phyloP scores from a whole-genome alignment of 208 protist genomes.

The Trypanosoma mega region DNA sequence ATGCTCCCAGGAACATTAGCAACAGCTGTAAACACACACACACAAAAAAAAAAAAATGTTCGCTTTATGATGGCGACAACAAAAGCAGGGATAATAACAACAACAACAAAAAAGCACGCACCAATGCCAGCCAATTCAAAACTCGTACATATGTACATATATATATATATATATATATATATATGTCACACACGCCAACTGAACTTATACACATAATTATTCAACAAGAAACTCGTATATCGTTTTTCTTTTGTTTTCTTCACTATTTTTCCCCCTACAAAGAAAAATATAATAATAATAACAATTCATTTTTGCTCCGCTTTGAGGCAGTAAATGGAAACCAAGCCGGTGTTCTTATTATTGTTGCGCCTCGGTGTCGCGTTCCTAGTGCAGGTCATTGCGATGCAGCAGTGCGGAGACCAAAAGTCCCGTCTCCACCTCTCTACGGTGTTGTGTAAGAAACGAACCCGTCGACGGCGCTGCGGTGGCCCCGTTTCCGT shows the following conservation, averaged over 20 bases:
- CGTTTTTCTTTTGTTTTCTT: too few relatives aligned
- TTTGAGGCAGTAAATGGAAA: too few relatives aligned
- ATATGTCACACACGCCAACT: not conserved
- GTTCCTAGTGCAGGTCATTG: slow-evolving; percentile 1
- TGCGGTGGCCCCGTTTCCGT: not conserved
- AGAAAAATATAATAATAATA: slow-evolving; percentile 5
- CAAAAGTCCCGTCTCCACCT: slow-evolving; percentile 61
- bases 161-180: slow-evolving; percentile 1
- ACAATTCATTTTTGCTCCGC: slow-evolving; percentile 12
- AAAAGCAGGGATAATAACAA: slow-evolving; percentile 6
- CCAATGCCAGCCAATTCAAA: not conserved
- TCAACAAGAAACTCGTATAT: too few relatives aligned
- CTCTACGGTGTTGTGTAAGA: slow-evolving; percentile 53
- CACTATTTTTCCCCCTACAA: too few relatives aligned
- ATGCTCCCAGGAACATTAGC: too few relatives aligned
- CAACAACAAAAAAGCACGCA: slow-evolving; percentile 4
- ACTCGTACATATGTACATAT: not conserved
- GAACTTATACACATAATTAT: too few relatives aligned
- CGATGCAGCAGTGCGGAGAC: slow-evolving; percentile 44
- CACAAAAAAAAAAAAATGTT: too few relatives aligned
- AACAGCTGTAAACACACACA: too few relatives aligned
- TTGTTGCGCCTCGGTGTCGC: too few relatives aligned
- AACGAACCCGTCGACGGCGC: slow-evolving; percentile 32
- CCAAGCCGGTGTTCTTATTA: too few relatives aligned
- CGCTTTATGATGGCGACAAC: too few relatives aligned